A percentile compares a stretch with the other conserved stretches of the same genome.
Evolutionary conservation across 345 rosid species (phyloP).

Genomic region (Cardamine chenopodiifolia): DNA sequence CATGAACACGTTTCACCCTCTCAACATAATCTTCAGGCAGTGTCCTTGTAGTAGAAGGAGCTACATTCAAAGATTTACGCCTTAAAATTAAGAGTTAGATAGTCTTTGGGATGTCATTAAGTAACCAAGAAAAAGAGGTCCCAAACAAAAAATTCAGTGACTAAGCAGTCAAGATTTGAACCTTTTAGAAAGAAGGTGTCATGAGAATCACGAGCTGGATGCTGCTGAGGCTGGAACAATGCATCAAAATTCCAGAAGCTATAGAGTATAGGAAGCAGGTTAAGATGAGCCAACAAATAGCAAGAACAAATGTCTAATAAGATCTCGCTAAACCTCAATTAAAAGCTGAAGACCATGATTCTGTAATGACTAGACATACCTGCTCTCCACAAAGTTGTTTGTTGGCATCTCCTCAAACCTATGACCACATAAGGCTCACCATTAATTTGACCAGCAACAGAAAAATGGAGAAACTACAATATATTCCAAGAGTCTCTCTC

Average conservation of each 20-base stretch:
- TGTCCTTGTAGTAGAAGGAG: conserved; percentile 68
- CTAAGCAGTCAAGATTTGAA: conserved; percentile 35
- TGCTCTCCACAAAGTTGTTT: conserved; percentile 90
- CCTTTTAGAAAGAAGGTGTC: conserved; percentile 91
- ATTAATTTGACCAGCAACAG: neutral
- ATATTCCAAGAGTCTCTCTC: conserved; percentile 26
- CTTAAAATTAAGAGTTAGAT: neutral
- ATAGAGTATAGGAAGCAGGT: conserved; percentile 23
- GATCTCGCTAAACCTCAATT: neutral
- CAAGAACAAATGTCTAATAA: neutral
- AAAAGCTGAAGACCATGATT: neutral
- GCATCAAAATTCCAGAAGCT: conserved; percentile 99
- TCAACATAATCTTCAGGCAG: conserved; percentile 86
- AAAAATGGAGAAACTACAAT: neutral
- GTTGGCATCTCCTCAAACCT: conserved; percentile 98
- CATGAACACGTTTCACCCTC: conserved; percentile 69
- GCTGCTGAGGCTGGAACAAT: conserved; percentile 95
- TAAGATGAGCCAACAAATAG: conserved; percentile 12
- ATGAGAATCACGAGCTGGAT: conserved; percentile 99
- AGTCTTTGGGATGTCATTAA: neutral
- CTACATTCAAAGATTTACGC: conserved; percentile 41
- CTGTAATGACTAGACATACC: conserved; percentile 47
- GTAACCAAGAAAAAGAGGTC: neutral
- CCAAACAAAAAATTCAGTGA: neutral
- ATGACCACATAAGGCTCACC: conserved; percentile 40